These are phyloP conservation scores for Chrysanthemum makinoi DNA, from an alignment of 129 eudicot genomes.

Conservation along the genomic window DNA sequence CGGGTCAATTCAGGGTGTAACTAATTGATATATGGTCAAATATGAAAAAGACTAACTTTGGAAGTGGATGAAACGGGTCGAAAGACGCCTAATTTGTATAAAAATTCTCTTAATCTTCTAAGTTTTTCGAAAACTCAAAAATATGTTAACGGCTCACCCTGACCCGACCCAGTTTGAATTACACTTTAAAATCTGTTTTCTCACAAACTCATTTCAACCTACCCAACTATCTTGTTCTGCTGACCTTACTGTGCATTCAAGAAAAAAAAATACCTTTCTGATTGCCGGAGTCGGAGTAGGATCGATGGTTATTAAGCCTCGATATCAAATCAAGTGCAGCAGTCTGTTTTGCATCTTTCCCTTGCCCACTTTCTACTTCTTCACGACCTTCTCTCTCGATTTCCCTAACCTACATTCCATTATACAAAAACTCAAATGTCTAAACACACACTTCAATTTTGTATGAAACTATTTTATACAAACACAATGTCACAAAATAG, in stretches of 20 bases:
- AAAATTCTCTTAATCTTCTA: too few species aligned
- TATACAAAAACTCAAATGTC: constrained; percentile 13
- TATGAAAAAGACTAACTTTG: neutral
- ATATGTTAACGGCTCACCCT: neutral
- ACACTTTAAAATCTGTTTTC: neutral
- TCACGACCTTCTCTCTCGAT: constrained; percentile 56
- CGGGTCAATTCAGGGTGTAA: neutral
- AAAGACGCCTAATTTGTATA: neutral
- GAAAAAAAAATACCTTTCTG: constrained; percentile 50
- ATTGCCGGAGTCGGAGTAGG: constrained; percentile 66
- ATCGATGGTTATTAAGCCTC: constrained; percentile 58
- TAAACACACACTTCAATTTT: neutral
- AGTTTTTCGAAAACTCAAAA: too few species aligned
- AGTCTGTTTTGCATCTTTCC: constrained; percentile 70
- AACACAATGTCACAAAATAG: too few species aligned
- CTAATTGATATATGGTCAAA: too few species aligned
- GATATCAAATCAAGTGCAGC: constrained; percentile 78
- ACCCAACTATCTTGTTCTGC: neutral
- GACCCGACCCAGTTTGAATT: neutral
- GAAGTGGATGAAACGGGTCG: neutral
- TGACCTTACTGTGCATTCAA: constrained; percentile 4
- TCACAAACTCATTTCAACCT: neutral
- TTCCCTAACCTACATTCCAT: constrained; percentile 67
- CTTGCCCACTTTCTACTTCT: constrained; percentile 54
- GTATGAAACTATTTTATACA: constrained; percentile 5